These are phyloP conservation scores for Solanum sejunctum DNA, from an alignment of 257 asterid species.

Conservation along the genomic window DNA sequence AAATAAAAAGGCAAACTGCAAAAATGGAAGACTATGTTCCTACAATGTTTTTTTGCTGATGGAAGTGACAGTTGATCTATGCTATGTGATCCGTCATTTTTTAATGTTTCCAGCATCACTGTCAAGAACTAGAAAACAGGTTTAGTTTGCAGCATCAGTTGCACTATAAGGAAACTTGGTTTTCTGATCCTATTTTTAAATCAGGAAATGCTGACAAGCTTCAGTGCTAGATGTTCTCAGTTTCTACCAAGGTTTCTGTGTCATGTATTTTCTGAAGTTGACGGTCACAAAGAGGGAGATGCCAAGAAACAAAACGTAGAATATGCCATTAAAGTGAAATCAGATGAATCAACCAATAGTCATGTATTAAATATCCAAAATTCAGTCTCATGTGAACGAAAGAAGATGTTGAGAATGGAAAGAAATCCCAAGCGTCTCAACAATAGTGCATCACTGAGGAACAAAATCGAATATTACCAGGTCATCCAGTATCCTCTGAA, in stretches of 20 bases:
- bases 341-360: not conserved
- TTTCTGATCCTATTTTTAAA: not conserved
- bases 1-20: not conserved
- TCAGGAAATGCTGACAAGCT: not conserved
- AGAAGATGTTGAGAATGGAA: constrained; percentile 14
- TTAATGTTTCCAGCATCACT: not conserved
- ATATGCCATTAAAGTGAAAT: not conserved
- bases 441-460: constrained; percentile 17
- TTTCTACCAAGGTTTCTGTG: not conserved
- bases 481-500: constrained; percentile 41
- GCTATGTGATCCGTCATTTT: not conserved
- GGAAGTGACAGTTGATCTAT: not conserved
- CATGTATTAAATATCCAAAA: not conserved
- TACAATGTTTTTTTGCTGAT: not conserved
- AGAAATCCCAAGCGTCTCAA: constrained; percentile 24
- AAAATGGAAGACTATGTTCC: not conserved
- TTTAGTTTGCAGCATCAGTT: not conserved
- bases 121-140: not conserved
- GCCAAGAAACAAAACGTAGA: not conserved
- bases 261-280: not conserved
- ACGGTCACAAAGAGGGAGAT: not conserved
- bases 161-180: not conserved
- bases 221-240: not conserved
- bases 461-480: constrained; percentile 17
- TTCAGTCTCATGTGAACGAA: not conserved